Conservation (phyloP, 2,329 filamentous ascomycete species). For the Dissoconium aciculare region DNA sequence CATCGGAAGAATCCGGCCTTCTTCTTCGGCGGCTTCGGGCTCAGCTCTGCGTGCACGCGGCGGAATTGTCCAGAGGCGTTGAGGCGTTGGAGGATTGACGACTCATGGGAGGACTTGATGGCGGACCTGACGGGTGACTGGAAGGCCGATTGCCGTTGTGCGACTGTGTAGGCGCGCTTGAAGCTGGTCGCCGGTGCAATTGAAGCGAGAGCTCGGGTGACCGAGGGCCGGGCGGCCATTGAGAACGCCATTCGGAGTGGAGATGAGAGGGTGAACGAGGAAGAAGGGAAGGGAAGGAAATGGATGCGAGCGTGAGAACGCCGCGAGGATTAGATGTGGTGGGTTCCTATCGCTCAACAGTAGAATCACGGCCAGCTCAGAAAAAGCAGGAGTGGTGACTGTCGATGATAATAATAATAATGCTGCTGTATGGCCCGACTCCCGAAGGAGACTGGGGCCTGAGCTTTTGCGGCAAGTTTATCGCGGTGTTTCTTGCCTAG, state of each 20-base stretch:
- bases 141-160: constrained; percentile 8
- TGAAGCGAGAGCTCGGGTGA: constrained; percentile 10
- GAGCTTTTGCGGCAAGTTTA: no score
- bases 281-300: constrained; percentile 3
- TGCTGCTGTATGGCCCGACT: no score
- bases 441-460: no score
- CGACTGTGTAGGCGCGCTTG: constrained; percentile 14
- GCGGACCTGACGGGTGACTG: constrained; percentile 10
- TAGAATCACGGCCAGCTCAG: no score
- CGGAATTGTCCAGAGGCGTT: constrained; percentile 12
- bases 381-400: constrained; percentile 1
- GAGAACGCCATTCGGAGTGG: constrained; percentile 15
- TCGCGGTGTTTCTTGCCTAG: no score
- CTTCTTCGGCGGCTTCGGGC: constrained; percentile 27
- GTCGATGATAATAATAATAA: constrained; percentile 2
- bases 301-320: constrained; percentile 2
- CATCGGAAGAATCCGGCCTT: constrained; percentile 54
- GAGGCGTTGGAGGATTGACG: constrained; percentile 7
- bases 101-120: constrained; percentile 4
- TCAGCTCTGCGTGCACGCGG: constrained; percentile 21
- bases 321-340: no score
- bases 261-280: constrained; percentile 5
- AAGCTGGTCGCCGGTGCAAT: constrained; percentile 14
- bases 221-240: constrained; percentile 14
- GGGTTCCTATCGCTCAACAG: no score